phyloP scores from a whole-genome alignment of 331 rosid species.

The Ulmus americana region DNA sequence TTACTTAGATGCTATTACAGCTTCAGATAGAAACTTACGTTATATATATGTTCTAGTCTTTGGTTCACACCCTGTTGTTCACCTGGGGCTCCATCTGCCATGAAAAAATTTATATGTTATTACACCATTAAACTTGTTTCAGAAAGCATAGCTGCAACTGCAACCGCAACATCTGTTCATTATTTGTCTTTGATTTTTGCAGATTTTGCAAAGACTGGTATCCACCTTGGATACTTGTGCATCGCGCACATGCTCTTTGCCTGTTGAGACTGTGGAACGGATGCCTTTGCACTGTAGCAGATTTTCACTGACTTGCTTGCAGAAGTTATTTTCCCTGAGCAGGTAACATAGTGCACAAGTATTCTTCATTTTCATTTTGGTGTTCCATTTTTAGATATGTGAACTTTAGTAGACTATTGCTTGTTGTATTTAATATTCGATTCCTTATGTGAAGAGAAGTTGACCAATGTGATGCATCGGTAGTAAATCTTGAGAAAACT shows the following conservation, averaged over 20 bases:
- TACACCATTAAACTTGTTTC: not conserved
- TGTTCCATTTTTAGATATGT: not conserved
- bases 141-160: not conserved
- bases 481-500: too few relatives aligned
- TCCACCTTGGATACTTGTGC: slow-evolving; percentile 94
- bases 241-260: slow-evolving; percentile 83
- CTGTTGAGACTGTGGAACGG: slow-evolving; percentile 88
- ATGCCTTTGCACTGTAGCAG: slow-evolving; percentile 91
- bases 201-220: slow-evolving; percentile 73
- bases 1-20: not conserved
- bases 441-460: too few relatives aligned
- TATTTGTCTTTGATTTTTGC: slow-evolving; percentile 20
- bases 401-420: too few relatives aligned
- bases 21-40: not conserved
- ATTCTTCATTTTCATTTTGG: not conserved
- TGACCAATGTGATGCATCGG: too few relatives aligned
- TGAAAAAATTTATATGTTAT: not conserved
- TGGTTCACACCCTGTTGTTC: not conserved
- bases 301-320: slow-evolving; percentile 86
- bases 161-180: slow-evolving; percentile 4
- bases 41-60: not conserved
- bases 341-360: slow-evolving; percentile 37
- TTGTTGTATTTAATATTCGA: too few relatives aligned
- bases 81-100: not conserved
- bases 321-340: slow-evolving; percentile 87